Conservation (phyloP, 2,329 filamentous ascomycete species). For the Ramularia collo-cygni region DNA sequence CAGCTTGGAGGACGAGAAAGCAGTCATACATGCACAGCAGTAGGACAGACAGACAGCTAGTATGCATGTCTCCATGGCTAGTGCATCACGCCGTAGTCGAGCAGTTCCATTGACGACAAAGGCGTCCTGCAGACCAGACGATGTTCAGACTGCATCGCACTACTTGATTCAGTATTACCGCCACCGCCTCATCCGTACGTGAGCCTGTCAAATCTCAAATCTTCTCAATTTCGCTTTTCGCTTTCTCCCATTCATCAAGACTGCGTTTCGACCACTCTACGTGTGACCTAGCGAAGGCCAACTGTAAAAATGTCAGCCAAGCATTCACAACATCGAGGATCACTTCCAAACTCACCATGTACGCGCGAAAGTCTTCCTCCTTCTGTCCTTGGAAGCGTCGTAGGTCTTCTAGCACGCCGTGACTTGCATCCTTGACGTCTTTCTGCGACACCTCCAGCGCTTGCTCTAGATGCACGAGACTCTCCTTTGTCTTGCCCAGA, state of each 20-base stretch:
- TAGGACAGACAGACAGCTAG: no score
- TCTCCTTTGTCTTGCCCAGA: constrained; percentile 92
- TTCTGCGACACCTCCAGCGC: constrained; percentile 80
- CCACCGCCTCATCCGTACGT: background rate
- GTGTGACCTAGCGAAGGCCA: constrained; percentile 86
- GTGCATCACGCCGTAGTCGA: no score
- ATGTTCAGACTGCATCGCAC: no score
- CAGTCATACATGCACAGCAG: no score
- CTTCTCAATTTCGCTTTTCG: constrained; percentile 77
- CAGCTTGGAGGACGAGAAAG: no score
- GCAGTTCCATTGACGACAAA: no score
- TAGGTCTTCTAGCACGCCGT: constrained; percentile 79
- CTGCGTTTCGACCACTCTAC: constrained; percentile 92
- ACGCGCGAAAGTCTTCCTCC: constrained; percentile 84
- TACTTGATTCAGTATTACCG: no score
- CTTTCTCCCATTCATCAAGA: constrained; percentile 88
- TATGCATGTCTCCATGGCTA: no score
- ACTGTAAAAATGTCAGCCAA: constrained; percentile 43
- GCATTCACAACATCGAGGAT: background rate
- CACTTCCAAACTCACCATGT: constrained; percentile 67
- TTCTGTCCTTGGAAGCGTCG: constrained; percentile 93
- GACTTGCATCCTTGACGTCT: constrained; percentile 88
- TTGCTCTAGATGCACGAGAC: constrained; percentile 78
- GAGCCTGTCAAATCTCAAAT: constrained; percentile 51
- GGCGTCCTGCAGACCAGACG: no score